Base-by-base conservation (phyloP, 2,329 filamentous ascomycete genomes). In the Fusarium multiceps region DNA sequence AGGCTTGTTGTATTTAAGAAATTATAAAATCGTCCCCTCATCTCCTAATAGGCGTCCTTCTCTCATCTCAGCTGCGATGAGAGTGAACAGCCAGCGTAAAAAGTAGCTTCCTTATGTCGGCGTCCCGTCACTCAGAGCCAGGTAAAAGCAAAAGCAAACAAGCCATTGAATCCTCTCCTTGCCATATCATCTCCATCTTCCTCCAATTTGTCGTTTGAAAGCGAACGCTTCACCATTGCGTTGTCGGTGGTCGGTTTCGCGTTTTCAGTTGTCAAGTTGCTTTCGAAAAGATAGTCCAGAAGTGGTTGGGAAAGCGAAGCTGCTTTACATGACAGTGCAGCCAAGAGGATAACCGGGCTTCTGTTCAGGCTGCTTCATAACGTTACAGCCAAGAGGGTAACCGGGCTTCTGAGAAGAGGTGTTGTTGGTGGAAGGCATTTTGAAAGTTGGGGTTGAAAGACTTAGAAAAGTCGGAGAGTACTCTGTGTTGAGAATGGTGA, bases 301-400 rank as follows among this genome's bases (percentile, higher is more conserved):
- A 32, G 42, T 46, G 6, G n/a, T 37, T 40, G 40, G 34, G 51
- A 42, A 53, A 21, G 23, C 34, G 3, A 40, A 53, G 51, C 16
- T 23, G 41, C 34, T 73, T 78, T 79, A 81, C 79, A 80, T 80
- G 72, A 80, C 57, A 30, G 64, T 72, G 68, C 79, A 80, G 27
- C 72, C 72, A 23, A 76, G 62, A 27, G 75, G 76, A 21, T 75
- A 76, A 23, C 67, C 74, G 25, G 74, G 70, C 43, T 63, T 67
- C 60, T 71, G 59, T 27, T 53, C 40, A 37, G 56, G 27, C 27
- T 28, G 11, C 27, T 28, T 28, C 75, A 76, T 77, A 66, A 77
- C 69, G 37, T 9, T 68, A 69, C 76, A 77, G 59, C 73, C 73
- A n/a, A 76, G 69, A 28, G 71, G 75, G 49, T 75, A 72, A 66